Conservation (phyloP, 2,329 filamentous ascomycete genomes). For the Ophiocordyceps sinensis region DNA sequence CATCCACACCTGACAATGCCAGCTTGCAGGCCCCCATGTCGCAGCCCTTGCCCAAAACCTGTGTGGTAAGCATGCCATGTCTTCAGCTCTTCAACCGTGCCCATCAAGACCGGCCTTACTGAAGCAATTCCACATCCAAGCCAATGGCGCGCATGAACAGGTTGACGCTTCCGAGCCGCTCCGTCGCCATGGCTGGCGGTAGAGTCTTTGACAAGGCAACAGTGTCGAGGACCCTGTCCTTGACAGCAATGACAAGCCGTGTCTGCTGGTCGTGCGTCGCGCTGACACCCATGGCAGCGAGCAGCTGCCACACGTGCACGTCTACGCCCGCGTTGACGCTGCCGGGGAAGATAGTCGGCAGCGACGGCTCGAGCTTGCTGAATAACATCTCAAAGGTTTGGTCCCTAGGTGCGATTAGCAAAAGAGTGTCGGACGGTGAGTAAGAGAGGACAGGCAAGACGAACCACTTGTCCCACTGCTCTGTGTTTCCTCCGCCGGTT, state of each 20-base stretch:
- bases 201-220: constrained; percentile 79
- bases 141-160: constrained; percentile 97
- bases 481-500: constrained; percentile 51
- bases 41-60: neutral
- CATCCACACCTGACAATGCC: no score
- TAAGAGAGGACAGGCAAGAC: constrained; percentile 9
- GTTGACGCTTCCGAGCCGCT: constrained; percentile 83
- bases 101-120: constrained; percentile 10
- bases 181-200: constrained; percentile 69
- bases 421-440: constrained; percentile 14
- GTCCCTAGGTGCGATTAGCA: constrained; percentile 33
- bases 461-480: constrained; percentile 70
- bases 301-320: constrained; percentile 94
- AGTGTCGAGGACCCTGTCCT: constrained; percentile 95
- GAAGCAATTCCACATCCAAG: constrained; percentile 74
- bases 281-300: constrained; percentile 87
- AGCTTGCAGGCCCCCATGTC: no score
- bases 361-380: constrained; percentile 67
- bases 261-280: constrained; percentile 92
- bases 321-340: constrained; percentile 85
- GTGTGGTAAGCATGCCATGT: neutral
- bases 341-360: constrained; percentile 79
- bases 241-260: constrained; percentile 83
- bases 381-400: constrained; percentile 77
- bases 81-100: neutral